phyloP scores from a whole-genome alignment of 176 grass and related monocot species.

The Triticum turgidum region DNA sequence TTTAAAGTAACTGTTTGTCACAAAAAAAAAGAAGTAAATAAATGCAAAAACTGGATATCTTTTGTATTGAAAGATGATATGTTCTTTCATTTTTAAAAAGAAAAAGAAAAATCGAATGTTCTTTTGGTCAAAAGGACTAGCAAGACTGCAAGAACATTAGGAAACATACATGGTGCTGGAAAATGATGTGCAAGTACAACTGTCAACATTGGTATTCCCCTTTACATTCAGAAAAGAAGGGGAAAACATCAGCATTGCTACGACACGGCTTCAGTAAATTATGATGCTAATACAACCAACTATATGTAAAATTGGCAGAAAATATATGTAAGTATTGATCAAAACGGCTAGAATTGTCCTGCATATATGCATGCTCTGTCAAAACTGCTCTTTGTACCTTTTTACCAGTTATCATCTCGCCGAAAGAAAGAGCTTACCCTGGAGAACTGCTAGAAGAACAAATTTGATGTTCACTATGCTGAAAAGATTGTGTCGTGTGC shows the following conservation, averaged over 20 bases:
- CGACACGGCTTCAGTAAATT: background rate
- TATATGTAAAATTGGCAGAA: background rate
- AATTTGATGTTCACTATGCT: background rate
- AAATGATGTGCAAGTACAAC: background rate
- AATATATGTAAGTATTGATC: background rate
- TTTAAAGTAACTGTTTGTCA: conserved; percentile 8
- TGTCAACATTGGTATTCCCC: background rate
- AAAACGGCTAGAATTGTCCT: background rate
- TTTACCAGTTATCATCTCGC: background rate
- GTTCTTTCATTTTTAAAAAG: background rate
- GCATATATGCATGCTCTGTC: background rate
- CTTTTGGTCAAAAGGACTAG: conserved; percentile 4
- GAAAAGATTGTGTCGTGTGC: background rate
- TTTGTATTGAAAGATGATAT: background rate
- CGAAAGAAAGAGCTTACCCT: background rate
- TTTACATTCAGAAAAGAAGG: conserved; percentile 3
- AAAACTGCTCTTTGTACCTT: background rate
- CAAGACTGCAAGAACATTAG: background rate
- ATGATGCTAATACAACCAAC: conserved; percentile 4
- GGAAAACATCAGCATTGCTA: background rate
- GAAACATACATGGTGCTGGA: background rate
- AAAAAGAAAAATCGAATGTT: background rate
- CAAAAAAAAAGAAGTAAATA: background rate
- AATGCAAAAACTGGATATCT: conserved; percentile 20
- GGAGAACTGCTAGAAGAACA: background rate